Percentiles rank a stretch among this genome's conserved stretches.
Evolutionary conservation across 495 filamentous ascomycete genomes (phyloP).

Genomic region (Aspergillus kassunensis): DNA sequence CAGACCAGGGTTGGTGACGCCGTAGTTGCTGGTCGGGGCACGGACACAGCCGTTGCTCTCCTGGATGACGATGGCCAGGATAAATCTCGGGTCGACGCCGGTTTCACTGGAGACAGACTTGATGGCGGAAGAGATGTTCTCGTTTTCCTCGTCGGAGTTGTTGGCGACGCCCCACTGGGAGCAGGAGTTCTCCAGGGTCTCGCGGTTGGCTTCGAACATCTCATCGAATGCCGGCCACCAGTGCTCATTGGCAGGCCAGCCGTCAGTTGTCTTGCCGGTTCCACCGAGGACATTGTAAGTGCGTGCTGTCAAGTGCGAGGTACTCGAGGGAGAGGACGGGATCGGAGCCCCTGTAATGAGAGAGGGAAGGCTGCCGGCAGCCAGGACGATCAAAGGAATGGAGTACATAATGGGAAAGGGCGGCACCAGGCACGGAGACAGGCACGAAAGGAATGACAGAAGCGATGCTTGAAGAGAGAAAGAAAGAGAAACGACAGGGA

Average conservation of each 20-base stretch:
- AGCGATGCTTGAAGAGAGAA: constrained; percentile 6
- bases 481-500: neutral
- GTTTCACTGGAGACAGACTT: constrained; percentile 31
- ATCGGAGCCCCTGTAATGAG: constrained; percentile 13
- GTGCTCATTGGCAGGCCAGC: neutral
- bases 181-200: constrained; percentile 40
- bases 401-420: too few species aligned
- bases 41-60: constrained; percentile 57
- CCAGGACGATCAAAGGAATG: constrained; percentile 14
- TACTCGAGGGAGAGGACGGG: constrained; percentile 7
- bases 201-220: constrained; percentile 39
- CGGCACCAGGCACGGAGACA: constrained; percentile 4
- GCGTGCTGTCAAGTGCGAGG: neutral
- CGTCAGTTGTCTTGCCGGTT: neutral
- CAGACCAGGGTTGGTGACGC: constrained; percentile 50
- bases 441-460: constrained; percentile 13
- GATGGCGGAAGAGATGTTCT: constrained; percentile 37
- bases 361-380: constrained; percentile 14
- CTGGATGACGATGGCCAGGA: constrained; percentile 56
- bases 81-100: constrained; percentile 52
- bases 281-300: constrained; percentile 12
- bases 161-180: constrained; percentile 31
- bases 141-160: constrained; percentile 41
- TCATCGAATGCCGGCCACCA: constrained; percentile 5
- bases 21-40: constrained; percentile 42